Evolutionary conservation across 1,139 yeast species (phyloP).

Genomic region (Candida neerlandica): DNA sequence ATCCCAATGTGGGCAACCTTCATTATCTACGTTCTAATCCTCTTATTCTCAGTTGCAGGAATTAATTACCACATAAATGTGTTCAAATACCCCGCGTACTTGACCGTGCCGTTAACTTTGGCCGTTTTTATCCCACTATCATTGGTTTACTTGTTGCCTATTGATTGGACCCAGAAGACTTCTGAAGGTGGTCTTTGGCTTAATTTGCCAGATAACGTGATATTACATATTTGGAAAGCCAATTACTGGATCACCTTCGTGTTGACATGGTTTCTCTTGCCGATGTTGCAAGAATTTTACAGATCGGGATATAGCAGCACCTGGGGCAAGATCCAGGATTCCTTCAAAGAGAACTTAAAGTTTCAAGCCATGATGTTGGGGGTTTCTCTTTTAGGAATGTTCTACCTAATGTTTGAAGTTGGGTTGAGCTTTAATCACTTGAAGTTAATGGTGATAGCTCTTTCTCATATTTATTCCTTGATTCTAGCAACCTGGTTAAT

Average conservation of each 20-base stretch:
- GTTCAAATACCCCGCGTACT: constrained; percentile 37
- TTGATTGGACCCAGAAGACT: constrained; percentile 41
- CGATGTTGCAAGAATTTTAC: constrained; percentile 71
- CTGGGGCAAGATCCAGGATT: constrained; percentile 51
- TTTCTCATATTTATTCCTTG: constrained; percentile 79
- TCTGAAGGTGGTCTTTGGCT: constrained; percentile 24
- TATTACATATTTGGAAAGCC: constrained; percentile 65
- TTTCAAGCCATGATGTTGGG: constrained; percentile 63
- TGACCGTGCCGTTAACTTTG: constrained; percentile 36
- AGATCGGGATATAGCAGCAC: constrained; percentile 67
- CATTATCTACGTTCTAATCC: constrained; percentile 30
- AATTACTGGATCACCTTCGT: constrained; percentile 81
- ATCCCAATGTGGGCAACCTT: constrained; percentile 34
- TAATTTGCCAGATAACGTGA: constrained; percentile 41
- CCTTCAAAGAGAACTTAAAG: constrained; percentile 56
- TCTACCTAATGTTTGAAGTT: constrained; percentile 63
- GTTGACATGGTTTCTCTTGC: constrained; percentile 74
- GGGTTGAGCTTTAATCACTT: constrained; percentile 61
- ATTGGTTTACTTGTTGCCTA: constrained; percentile 42
- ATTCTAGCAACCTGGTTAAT: constrained; percentile 78
- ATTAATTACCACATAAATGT: constrained; percentile 41
- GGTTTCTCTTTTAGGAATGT: constrained; percentile 53
- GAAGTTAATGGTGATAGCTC: constrained; percentile 70
- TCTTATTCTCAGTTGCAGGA: constrained; percentile 36
- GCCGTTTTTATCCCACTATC: constrained; percentile 50